A percentile compares a stretch with the other conserved stretches of the same genome.
phyloP scores from a whole-genome alignment of 257 asterid species.

The Solanum pennellii region DNA sequence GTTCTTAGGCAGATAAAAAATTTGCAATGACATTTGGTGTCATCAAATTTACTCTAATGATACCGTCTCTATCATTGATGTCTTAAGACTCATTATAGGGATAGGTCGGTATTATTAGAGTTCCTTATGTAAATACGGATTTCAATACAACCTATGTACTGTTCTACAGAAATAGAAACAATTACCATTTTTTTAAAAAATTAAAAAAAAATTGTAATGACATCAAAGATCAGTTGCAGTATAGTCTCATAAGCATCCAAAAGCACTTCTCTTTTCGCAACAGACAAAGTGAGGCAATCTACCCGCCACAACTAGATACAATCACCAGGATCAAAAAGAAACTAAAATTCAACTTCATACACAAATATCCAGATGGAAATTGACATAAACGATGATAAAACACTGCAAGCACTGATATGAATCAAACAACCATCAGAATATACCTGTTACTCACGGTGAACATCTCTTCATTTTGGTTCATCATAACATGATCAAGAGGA shows the following conservation, averaged over 20 bases:
- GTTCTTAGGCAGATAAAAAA: not conserved
- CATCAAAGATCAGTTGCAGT: not conserved
- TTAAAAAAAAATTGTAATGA: not conserved
- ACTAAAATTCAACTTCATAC: not conserved
- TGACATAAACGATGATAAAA: not conserved
- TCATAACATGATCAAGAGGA: conserved; percentile 86
- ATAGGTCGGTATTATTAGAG: no score
- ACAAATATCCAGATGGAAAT: not conserved
- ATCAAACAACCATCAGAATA: not conserved
- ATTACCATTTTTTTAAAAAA: no score
- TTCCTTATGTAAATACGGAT: no score
- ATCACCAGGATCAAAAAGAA: not conserved
- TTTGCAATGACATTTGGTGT: not conserved
- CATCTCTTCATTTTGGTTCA: conserved; percentile 91
- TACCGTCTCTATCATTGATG: no score
- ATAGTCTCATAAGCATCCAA: not conserved
- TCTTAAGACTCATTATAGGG: no score
- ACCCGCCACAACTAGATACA: not conserved
- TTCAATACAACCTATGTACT: no score
- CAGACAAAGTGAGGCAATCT: not conserved
- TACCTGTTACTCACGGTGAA: conserved; percentile 98
- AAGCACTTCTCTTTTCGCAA: not conserved
- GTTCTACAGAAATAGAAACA: no score
- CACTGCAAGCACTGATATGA: not conserved
- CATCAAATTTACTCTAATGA: no score